Base-by-base conservation (phyloP, 2,329 filamentous ascomycete genomes). In the Exophiala sideris region DNA sequence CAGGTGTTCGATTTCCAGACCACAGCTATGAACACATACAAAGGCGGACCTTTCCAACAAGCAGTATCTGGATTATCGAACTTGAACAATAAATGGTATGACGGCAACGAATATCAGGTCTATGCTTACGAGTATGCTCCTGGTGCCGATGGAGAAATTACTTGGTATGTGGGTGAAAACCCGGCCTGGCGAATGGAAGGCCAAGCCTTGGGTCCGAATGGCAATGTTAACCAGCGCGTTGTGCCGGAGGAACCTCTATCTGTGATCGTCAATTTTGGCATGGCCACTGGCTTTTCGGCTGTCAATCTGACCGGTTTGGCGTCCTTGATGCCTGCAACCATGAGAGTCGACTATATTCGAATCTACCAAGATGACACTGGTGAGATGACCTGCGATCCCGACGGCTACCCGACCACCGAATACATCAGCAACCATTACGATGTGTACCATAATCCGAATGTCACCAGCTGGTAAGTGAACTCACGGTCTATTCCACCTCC, bases 281-380 rank as follows among this genome's bases (percentile, higher is more conserved):
- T 89, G 80, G 84, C 82, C 3, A 77, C 77, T 63, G 81, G 79
- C 68, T 88, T 88, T 67, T 81, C 85, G 0, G 68, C 74, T 4
- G 72, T 88, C 57, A 82, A 87, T 63, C 68, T 83, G 54, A 77
- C 76, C 1, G 81, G 79, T 24, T 70, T 88, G 20, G 71, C 67
- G 3, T 63, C 75, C 12, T 70, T 81, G 40, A 74, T 87, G 63
- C 85, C 85, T 2, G 85, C 82, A 2, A 82, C 76, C 2, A 85
- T 88, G 78, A 76, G 84, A 2, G 74, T 88, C 53, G 85, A 88
- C 68, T 88, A 87, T 66, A 76, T 89, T 50, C 80, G 86, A 11
- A 85, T 88, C 47, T 88, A 88, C 64, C 85, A 88, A 67, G 80
- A 85, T 57, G 77, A 80, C 48, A 73, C 76, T 10, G 74, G 79